These are phyloP conservation scores for Hondaea fermentalgiana DNA, from an alignment of 108 stramenopile species.

Conservation along the genomic window DNA sequence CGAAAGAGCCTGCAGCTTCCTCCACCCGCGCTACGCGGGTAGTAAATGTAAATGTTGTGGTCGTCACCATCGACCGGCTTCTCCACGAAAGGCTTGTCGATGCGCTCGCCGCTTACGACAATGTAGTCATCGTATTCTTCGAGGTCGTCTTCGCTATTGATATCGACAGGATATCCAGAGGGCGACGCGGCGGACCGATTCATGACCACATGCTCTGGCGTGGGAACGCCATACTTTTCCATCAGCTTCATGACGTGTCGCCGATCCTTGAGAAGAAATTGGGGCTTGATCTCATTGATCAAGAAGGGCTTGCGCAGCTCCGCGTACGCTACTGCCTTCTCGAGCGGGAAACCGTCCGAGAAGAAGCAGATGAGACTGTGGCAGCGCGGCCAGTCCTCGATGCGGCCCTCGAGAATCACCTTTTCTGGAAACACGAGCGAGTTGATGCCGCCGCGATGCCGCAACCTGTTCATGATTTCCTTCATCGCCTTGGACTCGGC, in stretches of 20 bases:
- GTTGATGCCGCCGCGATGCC: conserved; percentile 49
- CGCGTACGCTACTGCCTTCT: conserved; percentile 83
- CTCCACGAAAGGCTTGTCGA: conserved; percentile 97
- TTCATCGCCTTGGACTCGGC: conserved; percentile 65
- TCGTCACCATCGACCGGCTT: conserved; percentile 98
- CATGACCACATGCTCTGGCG: conserved; percentile 78
- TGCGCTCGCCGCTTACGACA: conserved; percentile 75
- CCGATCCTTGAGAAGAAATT: conserved; percentile 74
- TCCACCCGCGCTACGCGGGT: conserved; percentile 85
- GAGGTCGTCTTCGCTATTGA: conserved; percentile 26
- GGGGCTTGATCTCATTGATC: conserved; percentile 82
- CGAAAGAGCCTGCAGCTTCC: conserved; percentile 91
- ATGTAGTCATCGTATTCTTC: conserved; percentile 87
- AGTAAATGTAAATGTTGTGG: conserved; percentile 95
- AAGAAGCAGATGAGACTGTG: conserved; percentile 94
- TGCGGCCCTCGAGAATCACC: conserved; percentile 67
- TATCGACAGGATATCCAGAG: background rate
- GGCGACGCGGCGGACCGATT: conserved; percentile 55
- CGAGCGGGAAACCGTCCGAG: conserved; percentile 77
- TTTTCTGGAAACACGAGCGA: conserved; percentile 86
- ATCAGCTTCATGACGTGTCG: conserved; percentile 81
- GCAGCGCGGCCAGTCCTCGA: conserved; percentile 84
- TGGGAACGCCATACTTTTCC: conserved; percentile 76
- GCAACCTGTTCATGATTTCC: conserved; percentile 80
- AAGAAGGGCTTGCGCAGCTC: conserved; percentile 71